A percentile compares a stretch with the other conserved stretches of the same genome.
Evolutionary conservation across 1,284 basidiomycete species (phyloP).

Genomic region (Chalciporus sp.): DNA sequence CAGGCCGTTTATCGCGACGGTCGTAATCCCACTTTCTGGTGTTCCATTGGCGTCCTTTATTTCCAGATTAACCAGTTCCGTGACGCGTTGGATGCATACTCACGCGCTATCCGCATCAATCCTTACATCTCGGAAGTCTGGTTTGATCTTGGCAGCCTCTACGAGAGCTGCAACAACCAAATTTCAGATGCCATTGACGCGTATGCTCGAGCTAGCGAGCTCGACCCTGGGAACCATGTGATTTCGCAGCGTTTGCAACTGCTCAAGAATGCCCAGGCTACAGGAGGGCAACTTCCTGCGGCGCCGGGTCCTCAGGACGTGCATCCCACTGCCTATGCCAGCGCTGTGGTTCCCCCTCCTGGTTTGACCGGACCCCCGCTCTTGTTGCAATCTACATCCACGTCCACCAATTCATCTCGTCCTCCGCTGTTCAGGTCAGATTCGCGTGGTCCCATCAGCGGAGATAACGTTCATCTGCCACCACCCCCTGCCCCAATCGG

Average conservation of each 20-base stretch:
- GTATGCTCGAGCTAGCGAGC: conserved; percentile 89
- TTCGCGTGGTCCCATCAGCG: conserved; percentile 56
- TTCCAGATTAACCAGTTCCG: conserved; percentile 99
- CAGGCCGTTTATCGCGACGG: conserved; percentile 99
- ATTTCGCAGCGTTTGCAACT: conserved; percentile 81
- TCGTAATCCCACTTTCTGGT: conserved; percentile 99
- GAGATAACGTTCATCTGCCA: conserved; percentile 57
- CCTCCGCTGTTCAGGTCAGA: conserved; percentile 67
- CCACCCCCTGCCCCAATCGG: conserved; percentile 54
- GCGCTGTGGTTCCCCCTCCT: conserved; percentile 66
- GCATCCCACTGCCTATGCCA: conserved; percentile 91
- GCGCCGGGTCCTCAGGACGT: conserved; percentile 93
- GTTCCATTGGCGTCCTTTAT: conserved; percentile 98
- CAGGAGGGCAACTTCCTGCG: conserved; percentile 75
- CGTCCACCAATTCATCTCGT: conserved; percentile 33
- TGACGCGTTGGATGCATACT: conserved; percentile 97
- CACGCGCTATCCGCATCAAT: conserved; percentile 96
- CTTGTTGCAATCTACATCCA: conserved; percentile 53
- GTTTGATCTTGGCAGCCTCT: conserved; percentile 97
- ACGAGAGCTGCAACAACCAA: conserved; percentile 99
- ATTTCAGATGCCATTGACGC: conserved; percentile 98
- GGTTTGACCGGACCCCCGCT: conserved; percentile 65
- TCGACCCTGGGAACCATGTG: conserved; percentile 80
- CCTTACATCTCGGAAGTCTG: conserved; percentile 99
- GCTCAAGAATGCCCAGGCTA: conserved; percentile 80